These are phyloP conservation scores for Canariomyces notabilis DNA, from an alignment of 2,329 filamentous ascomycete species.

Conservation along the genomic window DNA sequence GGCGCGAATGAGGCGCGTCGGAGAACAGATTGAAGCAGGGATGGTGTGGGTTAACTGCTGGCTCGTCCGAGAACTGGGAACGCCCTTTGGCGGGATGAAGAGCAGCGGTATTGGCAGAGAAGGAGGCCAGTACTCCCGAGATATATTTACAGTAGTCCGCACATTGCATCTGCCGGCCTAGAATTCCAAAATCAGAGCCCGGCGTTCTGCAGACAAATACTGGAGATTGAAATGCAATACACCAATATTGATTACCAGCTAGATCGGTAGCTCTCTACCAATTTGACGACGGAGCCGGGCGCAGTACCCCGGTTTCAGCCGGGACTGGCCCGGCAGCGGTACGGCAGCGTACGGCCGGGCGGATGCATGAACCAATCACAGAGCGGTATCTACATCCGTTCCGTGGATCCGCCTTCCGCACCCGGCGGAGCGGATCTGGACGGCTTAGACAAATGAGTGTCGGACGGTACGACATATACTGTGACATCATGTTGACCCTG, in stretches of 20 bases:
- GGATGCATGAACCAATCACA: too few species aligned
- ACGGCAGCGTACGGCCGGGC: too few species aligned
- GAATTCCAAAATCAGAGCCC: too few species aligned
- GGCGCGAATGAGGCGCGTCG: slow-evolving; percentile 28
- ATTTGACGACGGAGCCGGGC: slow-evolving; percentile 4
- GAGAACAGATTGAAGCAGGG: slow-evolving; percentile 30
- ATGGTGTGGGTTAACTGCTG: slow-evolving; percentile 34
- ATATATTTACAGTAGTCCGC: slow-evolving; percentile 31
- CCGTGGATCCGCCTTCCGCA: slow-evolving; percentile 23
- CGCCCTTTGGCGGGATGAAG: slow-evolving; percentile 34
- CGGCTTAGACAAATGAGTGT: slow-evolving; percentile 5
- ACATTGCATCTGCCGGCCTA: slow-evolving; percentile 27
- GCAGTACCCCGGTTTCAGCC: background rate
- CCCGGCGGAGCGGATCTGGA: slow-evolving; percentile 1
- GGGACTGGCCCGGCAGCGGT: too few species aligned
- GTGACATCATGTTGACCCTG: slow-evolving; percentile 16
- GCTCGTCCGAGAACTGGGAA: slow-evolving; percentile 31
- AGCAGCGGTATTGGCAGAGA: slow-evolving; percentile 30
- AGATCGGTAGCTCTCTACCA: too few species aligned
- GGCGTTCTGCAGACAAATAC: too few species aligned
- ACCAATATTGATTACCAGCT: too few species aligned
- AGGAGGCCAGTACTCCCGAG: slow-evolving; percentile 31
- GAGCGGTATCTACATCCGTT: slow-evolving; percentile 17
- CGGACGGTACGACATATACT: slow-evolving; percentile 13
- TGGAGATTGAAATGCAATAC: too few species aligned